Evolutionary conservation across 2,329 filamentous ascomycete genomes (phyloP), one percentile per base, ranked within the genome.

Genomic region (Diaporthe eres): DNA sequence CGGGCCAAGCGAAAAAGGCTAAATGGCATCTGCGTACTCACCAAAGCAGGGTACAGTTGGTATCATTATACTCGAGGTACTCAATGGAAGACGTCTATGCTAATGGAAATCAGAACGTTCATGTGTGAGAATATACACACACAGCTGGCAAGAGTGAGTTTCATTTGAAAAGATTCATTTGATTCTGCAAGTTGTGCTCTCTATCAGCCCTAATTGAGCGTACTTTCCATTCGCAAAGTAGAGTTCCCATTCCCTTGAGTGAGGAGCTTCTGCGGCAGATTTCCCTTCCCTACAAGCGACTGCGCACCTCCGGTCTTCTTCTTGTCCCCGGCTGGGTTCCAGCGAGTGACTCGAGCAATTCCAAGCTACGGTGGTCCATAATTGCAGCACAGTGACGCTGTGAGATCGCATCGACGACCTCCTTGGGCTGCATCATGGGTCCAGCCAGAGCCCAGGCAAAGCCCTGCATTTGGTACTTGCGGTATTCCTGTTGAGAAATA

Each of bases 391-490:
- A 79, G 67, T 82, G 81, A 8, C 83, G 80, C 77, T 74, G 79
- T 8, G 81, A 80, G 80, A 84, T 84, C 61, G 79, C 78, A 60
- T 81, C 79, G 22, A 84, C 82, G 22, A 78, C 79, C 13, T 82
- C 81, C 77, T 81, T 80, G 37, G 80, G 77, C 75, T 85, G 83
- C 83, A 84, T 84, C 75, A 81, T 77, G 37, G 82, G 82, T 28
- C 82, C 81, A 37, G 82, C 82, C 73, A 84, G 77, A 42, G 83
- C 76, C 83, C 82, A 84, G 15, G 82, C 82, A 22, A 84, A 79
- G 55, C 83, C 82, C 3, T 81, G 79, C 39, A 84, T 75, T 68
- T 82, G 80, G 25, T 82, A 81, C 74, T 82, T 83, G 4, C 79
- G 77, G 74, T 84, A 83, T 61, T 84, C 83, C 75, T 76, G 57